Conservation (phyloP, 2,329 filamentous ascomycete species). For the Diaporthe sp. region DNA sequence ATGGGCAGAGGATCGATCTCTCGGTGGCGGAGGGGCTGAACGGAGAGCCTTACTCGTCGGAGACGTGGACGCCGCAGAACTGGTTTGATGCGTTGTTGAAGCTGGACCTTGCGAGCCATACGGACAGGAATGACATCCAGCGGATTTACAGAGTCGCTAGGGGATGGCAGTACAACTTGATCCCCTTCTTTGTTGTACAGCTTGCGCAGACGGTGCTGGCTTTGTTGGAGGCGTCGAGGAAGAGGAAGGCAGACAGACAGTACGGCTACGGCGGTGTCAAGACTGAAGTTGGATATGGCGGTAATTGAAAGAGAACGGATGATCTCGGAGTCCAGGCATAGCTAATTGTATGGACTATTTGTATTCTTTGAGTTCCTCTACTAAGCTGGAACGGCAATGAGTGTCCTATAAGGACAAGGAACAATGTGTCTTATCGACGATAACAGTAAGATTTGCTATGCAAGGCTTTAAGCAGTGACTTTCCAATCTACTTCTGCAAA, state of each 20-base stretch:
- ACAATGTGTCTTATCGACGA: too few relatives aligned
- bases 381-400: too few relatives aligned
- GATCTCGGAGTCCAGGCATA: background rate
- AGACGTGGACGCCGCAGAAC: slow-evolving; percentile 51
- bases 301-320: background rate
- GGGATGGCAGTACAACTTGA: slow-evolving; percentile 35
- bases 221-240: slow-evolving; percentile 23
- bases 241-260: slow-evolving; percentile 8
- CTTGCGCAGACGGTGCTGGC: slow-evolving; percentile 29
- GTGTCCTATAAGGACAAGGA: too few relatives aligned
- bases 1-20: slow-evolving; percentile 46
- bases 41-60: slow-evolving; percentile 43
- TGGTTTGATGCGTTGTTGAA: slow-evolving; percentile 50
- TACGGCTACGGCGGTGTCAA: background rate
- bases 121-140: slow-evolving; percentile 14
- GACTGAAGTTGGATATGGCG: background rate
- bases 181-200: slow-evolving; percentile 33
- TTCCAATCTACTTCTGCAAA: too few relatives aligned
- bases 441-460: too few relatives aligned
- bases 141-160: slow-evolving; percentile 14
- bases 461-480: too few relatives aligned
- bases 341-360: too few relatives aligned
- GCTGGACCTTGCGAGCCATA: slow-evolving; percentile 41
- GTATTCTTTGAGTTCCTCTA: too few relatives aligned
- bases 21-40: slow-evolving; percentile 38